Percentiles rank a stretch among this genome's conserved stretches.
Conservation (phyloP, 805 yeast genomes). For the Debaryomyces tyrocola region DNA sequence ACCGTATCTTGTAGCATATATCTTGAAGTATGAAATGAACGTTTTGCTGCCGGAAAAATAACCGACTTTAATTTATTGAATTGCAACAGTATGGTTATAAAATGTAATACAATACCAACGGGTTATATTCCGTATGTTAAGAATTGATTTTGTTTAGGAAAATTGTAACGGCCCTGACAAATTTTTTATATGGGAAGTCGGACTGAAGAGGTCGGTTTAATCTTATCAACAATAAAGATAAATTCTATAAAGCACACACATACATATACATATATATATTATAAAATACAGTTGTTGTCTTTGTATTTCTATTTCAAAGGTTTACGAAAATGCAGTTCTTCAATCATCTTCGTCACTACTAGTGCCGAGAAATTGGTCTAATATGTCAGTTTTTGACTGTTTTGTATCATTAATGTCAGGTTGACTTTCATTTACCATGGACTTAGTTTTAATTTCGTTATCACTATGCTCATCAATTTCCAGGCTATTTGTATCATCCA, state of each 20-base stretch:
- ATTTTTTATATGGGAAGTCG: no score
- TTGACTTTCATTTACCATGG: neutral
- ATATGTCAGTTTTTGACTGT: neutral
- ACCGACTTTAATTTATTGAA: slow-evolving; percentile 10
- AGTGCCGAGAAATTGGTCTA: neutral
- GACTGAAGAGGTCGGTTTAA: no score
- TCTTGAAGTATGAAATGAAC: slow-evolving; percentile 12
- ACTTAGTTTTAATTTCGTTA: neutral
- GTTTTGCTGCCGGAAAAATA: slow-evolving; percentile 9
- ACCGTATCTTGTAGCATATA: slow-evolving; percentile 34
- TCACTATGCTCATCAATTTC: neutral
- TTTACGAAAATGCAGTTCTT: no score
- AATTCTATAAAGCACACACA: no score
- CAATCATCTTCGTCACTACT: neutral
- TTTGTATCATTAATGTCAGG: neutral
- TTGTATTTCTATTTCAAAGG: no score
- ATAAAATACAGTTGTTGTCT: no score
- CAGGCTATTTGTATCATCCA: neutral
- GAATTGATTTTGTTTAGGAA: no score
- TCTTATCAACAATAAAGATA: no score
- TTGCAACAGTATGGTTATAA: slow-evolving; percentile 1
- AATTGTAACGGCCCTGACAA: no score
- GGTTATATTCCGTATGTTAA: no score
- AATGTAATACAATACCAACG: no score
- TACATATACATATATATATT: no score